Evolutionary conservation across 2,329 filamentous ascomycete genomes (phyloP).

Genomic region (Ceratocystis ficicola): DNA sequence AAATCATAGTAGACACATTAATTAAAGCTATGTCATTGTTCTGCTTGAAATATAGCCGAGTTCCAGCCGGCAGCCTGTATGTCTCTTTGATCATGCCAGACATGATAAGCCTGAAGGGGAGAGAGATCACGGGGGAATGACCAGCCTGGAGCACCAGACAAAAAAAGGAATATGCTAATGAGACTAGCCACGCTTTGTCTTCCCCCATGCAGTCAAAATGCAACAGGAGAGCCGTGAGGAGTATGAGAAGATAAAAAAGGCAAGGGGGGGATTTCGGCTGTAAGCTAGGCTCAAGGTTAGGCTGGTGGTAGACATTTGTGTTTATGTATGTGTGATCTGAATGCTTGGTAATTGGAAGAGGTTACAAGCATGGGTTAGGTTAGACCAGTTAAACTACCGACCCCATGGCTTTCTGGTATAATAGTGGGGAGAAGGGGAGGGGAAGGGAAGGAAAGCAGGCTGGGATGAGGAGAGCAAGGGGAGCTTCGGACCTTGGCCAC

Average conservation of each 20-base stretch:
- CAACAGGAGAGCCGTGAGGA: neutral
- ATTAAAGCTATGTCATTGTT: neutral
- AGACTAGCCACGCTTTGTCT: constrained; percentile 5
- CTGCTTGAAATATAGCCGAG: neutral
- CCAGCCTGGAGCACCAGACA: neutral
- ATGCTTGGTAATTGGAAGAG: neutral
- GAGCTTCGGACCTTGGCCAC: neutral
- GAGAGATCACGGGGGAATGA: neutral
- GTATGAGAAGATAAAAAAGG: neutral
- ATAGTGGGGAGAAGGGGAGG: neutral
- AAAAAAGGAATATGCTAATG: neutral
- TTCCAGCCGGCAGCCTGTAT: neutral
- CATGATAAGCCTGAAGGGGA: too few relatives aligned
- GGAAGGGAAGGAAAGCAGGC: neutral
- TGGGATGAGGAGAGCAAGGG: neutral
- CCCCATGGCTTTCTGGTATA: neutral
- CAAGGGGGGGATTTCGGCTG: neutral
- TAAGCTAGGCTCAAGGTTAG: neutral
- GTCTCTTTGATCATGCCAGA: neutral
- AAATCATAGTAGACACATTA: neutral
- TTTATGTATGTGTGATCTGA: neutral
- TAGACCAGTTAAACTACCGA: neutral
- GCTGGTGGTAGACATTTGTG: neutral
- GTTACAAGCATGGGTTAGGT: neutral
- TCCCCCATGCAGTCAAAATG: constrained; percentile 1